Percentiles rank a stretch among this genome's conserved stretches.
Conservation (phyloP, 2,329 filamentous ascomycete species). For the Talaromyces sp. region DNA sequence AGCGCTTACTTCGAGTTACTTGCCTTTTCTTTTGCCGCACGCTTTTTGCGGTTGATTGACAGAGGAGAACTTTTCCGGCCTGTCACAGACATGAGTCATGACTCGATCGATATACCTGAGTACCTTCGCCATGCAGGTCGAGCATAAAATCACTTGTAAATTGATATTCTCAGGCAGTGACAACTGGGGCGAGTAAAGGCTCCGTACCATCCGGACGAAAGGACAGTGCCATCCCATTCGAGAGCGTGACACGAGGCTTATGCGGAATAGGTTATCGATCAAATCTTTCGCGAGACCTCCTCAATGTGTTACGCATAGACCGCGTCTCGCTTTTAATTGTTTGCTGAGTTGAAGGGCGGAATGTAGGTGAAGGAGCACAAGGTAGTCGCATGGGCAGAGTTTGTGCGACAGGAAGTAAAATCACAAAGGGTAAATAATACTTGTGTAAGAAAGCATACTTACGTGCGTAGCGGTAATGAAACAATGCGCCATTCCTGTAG, state of each 20-base stretch:
- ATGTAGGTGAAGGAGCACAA: background rate
- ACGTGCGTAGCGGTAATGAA: conserved; percentile 1
- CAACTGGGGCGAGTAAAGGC: background rate
- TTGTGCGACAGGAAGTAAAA: background rate
- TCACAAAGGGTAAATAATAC: background rate
- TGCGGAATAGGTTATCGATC: background rate
- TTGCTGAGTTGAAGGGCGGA: background rate
- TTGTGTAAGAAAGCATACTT: background rate
- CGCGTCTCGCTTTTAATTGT: background rate
- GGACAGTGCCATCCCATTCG: background rate
- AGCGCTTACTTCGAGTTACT: background rate
- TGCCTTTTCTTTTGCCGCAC: background rate
- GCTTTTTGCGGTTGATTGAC: background rate
- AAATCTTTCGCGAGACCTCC: background rate
- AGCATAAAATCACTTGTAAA: too few species aligned
- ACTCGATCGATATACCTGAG: background rate
- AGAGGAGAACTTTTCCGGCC: background rate
- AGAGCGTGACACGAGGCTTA: background rate
- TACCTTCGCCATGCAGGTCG: background rate
- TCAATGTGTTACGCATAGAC: background rate
- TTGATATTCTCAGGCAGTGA: background rate
- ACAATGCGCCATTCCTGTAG: background rate
- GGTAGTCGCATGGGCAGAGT: background rate
- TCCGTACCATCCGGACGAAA: background rate
- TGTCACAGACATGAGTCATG: background rate